Evolutionary conservation across 106 monocot species (phyloP), one percentile per base, ranked within the genome.

Genomic region (Agapanthus africanus): DNA sequence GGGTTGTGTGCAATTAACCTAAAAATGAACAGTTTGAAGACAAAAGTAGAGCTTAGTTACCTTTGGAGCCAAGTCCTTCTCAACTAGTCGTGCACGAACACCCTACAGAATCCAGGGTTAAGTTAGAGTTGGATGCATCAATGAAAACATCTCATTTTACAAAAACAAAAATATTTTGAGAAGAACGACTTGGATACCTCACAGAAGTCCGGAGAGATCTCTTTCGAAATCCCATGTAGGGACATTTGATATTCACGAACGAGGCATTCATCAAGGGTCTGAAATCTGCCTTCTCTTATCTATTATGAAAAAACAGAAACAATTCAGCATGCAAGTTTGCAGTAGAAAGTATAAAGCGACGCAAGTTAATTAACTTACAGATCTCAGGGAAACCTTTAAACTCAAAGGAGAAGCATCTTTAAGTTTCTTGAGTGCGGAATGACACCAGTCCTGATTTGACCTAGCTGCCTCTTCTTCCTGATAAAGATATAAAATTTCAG

Each of bases 241-340:
- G 97, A 90, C 92, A 97, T 92, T 25, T 92, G 70, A 52, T 92
- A 97, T 69, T 97, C 97, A 34, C 97, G 89, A 60, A 90, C 65
- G 40, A 97, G 80, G 73, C 92, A 97, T 63, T 92, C 82, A 66
- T 97, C 97, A 37, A 97, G 73, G 31, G 97, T 92, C 72, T 97
- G 92, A 64, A 72, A 90, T 80, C 97, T 87, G 50, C 87, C 97
- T 73, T 97, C 92, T 3, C 92, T 84, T 71, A 97, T 82, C 97
- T 97, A 32, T 37, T 11, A 22, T 37, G 38, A 57, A 5, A 37
- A 70, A 37, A 32, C 16, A 51, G 11, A 21, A 40, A 22, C 6
- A 59, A 32, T 11, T n/a, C 31, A 32, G 39, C 31, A 37, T 40
- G 22, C 54, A 56, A 25, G 14, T 19, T 26, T 18, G 33, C 67